A percentile compares a stretch with the other conserved stretches of the same genome.
Conservation (phyloP, 2,329 filamentous ascomycete species). For the Monosporascus sp. region DNA sequence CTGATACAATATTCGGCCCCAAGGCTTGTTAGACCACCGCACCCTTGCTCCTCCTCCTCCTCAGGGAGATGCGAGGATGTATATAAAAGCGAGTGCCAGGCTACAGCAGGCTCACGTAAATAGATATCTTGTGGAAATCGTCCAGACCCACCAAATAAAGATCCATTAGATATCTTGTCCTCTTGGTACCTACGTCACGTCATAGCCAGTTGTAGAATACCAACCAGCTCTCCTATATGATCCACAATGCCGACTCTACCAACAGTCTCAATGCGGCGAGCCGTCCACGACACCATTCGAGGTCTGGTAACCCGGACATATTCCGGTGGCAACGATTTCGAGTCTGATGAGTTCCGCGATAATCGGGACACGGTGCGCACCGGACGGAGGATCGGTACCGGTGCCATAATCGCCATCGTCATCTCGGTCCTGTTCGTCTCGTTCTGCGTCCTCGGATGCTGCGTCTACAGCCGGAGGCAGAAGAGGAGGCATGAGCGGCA, state of each 20-base stretch:
- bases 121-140: too few relatives aligned
- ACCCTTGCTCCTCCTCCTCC: too few relatives aligned
- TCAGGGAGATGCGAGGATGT: too few relatives aligned
- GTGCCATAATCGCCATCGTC: slow-evolving; percentile 1
- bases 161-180: neutral
- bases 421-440: neutral
- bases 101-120: too few relatives aligned
- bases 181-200: neutral
- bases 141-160: too few relatives aligned
- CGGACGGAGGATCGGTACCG: neutral
- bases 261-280: neutral
- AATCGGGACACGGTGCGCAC: neutral
- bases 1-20: too few relatives aligned
- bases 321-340: neutral
- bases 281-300: neutral
- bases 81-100: too few relatives aligned
- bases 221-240: neutral
- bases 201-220: neutral
- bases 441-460: neutral
- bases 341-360: neutral
- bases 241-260: neutral
- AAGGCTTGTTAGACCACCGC: too few relatives aligned
- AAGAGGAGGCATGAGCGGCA: neutral
- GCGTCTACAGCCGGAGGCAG: neutral
- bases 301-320: too few relatives aligned